Base-by-base conservation (phyloP, 75 land plant genomes). In the Ceratopteris richardii region DNA sequence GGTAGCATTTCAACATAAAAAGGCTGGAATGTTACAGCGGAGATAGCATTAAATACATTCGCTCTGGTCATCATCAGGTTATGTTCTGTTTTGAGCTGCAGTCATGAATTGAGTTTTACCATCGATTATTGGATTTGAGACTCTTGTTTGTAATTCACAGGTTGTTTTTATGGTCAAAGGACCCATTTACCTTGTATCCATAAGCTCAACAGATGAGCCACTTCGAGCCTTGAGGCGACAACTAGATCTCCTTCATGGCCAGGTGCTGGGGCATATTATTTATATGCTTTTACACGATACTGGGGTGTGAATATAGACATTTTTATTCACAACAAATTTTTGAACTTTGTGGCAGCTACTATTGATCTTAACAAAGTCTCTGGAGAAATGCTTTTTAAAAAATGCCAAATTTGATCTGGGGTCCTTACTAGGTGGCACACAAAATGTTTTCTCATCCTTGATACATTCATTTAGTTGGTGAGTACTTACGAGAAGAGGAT, bases 21-120 rank as follows among this genome's bases (percentile, higher is more conserved):
- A n/a, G n/a, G n/a, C n/a, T n/a, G n/a, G n/a, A 40, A 40, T 14
- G 14, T 71, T 78, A 57, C 74, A 93, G 98, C 61, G 88, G 91
- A 30, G 98, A 94, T 78, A 71, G 70, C 54, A 66, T 94, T 33
- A 82, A 77, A 36, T 72, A 67, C 43, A 82, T 94, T 1, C 80
- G 81, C 36, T 88, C 98, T 33, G 98, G 98, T 25, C 81, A 94
- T 41, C 96, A 94, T 78, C 96, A 86, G 96, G 98, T 94, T 7
- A 67, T 17, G 11, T 48, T 31, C 11, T n/a, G n/a, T n/a, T n/a
- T n/a, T n/a, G n/a, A n/a, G n/a, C n/a, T n/a, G 9, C 14, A 19
- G n/a, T 14, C 39, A 31, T 31, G n/a, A n/a, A n/a, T n/a, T n/a
- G n/a, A n/a, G n/a, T n/a, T n/a, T n/a, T n/a, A n/a, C n/a, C n/a